These are phyloP conservation scores for Leccinum uliginosum DNA, from an alignment of 768 basidiomycete genomes.

Conservation along the genomic window DNA sequence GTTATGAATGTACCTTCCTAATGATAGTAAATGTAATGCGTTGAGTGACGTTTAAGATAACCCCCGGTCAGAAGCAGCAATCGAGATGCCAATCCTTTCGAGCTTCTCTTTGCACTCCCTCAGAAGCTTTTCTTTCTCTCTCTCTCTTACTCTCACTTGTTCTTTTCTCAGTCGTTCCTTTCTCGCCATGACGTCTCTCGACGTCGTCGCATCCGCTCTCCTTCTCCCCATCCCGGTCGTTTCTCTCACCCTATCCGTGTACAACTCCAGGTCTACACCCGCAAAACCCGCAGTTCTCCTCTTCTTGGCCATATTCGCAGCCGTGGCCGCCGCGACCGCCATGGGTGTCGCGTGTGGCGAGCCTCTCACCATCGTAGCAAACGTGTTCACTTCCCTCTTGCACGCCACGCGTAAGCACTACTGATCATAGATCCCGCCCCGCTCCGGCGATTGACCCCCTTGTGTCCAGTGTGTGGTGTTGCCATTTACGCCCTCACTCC, in stretches of 20 bases:
- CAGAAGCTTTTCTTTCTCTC: background rate
- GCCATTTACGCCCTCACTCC: conserved; percentile 22
- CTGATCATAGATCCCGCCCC: background rate
- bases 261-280: conserved; percentile 10
- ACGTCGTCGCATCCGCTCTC: conserved; percentile 25
- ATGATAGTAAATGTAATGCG: background rate
- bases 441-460: background rate
- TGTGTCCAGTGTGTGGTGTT: conserved; percentile 21
- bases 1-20: background rate
- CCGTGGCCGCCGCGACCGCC: conserved; percentile 19
- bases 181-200: conserved; percentile 21
- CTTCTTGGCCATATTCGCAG: conserved; percentile 23
- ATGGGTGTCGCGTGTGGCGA: conserved; percentile 14
- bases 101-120: background rate
- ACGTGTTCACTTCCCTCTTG: conserved; percentile 17
- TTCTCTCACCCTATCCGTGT: conserved; percentile 11
- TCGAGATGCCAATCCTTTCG: conserved; percentile 15
- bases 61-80: conserved; percentile 4
- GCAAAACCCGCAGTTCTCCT: conserved; percentile 8
- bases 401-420: conserved; percentile 19
- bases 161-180: conserved; percentile 19
- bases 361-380: conserved; percentile 14
- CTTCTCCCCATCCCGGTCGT: conserved; percentile 23
- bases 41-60: background rate
- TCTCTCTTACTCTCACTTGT: conserved; percentile 5